These are phyloP conservation scores for Cladosporium sp. DNA, from an alignment of 2,329 filamentous ascomycete genomes.

Conservation along the genomic window DNA sequence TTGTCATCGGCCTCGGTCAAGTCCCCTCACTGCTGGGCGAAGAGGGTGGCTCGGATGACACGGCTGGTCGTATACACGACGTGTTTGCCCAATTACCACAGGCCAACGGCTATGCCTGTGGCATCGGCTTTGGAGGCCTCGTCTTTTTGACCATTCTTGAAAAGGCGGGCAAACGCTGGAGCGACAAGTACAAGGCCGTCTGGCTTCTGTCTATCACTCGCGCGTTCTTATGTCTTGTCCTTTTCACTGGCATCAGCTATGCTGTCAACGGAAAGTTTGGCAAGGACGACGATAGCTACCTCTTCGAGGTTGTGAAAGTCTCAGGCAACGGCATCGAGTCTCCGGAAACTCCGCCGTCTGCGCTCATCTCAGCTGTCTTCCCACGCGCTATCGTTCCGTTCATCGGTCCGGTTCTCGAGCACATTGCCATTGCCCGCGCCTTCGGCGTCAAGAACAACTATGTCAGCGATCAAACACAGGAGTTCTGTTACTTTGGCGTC, in stretches of 20 bases:
- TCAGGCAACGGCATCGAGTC: conserved; percentile 51
- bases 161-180: conserved; percentile 56
- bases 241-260: conserved; percentile 62
- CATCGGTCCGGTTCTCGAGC: conserved; percentile 58
- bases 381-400: conserved; percentile 57
- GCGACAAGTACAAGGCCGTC: conserved; percentile 53
- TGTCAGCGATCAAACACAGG: conserved; percentile 60
- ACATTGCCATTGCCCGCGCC: conserved; percentile 61
- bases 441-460: conserved; percentile 62
- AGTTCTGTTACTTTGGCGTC: conserved; percentile 58
- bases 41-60: conserved; percentile 46
- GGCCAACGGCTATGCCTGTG: conserved; percentile 56
- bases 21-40: conserved; percentile 58
- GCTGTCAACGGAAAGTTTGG: conserved; percentile 53
- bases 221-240: conserved; percentile 56
- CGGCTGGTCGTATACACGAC: conserved; percentile 56
- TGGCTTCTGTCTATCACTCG: conserved; percentile 58
- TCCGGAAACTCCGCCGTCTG: conserved; percentile 45
- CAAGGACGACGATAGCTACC: conserved; percentile 36
- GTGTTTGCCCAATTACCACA: conserved; percentile 54
- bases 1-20: conserved; percentile 60
- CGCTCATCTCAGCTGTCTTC: conserved; percentile 52
- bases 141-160: conserved; percentile 55
- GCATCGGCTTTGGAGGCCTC: conserved; percentile 56
- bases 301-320: conserved; percentile 58